Percentiles rank a stretch among this genome's conserved stretches.
phyloP scores from a whole-genome alignment of 163 green algal species.

The Dunaliella salina region DNA sequence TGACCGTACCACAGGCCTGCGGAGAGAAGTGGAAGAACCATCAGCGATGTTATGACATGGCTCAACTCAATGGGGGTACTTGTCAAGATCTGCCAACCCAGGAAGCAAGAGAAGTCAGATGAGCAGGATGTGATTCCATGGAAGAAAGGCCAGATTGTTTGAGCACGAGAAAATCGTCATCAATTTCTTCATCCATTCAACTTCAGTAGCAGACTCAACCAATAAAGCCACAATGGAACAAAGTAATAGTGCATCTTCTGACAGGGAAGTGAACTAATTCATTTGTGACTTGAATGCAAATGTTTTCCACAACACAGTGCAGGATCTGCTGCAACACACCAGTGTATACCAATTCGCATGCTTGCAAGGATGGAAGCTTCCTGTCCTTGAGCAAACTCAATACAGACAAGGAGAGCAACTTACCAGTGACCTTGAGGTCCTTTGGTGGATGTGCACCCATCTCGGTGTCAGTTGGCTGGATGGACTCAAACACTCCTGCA shows the following conservation, averaged over 20 bases:
- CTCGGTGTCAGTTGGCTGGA: slow-evolving; percentile 98
- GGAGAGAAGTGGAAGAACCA: neutral
- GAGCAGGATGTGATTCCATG: neutral
- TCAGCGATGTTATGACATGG: neutral
- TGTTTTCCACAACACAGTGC: neutral
- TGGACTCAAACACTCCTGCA: slow-evolving; percentile 92
- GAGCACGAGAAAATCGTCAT: neutral
- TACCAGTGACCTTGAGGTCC: slow-evolving; percentile 96
- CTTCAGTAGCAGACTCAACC: no score
- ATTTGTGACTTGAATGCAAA: neutral
- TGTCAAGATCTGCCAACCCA: neutral
- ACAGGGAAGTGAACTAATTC: neutral
- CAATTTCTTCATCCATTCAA: no score
- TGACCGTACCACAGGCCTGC: slow-evolving; percentile 45
- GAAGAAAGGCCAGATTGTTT: neutral
- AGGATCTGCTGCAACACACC: neutral
- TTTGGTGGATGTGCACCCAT: slow-evolving; percentile 95
- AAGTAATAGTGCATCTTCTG: no score
- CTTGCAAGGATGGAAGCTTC: no score
- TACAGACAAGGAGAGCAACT: slow-evolving; percentile 47
- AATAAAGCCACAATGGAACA: neutral
- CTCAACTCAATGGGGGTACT: neutral
- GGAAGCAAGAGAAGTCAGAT: neutral
- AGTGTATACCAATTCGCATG: neutral
- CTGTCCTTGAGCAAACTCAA: neutral